These are phyloP conservation scores for Bipolaris oryzae DNA, from an alignment of 2,329 filamentous ascomycete genomes.

Conservation along the genomic window DNA sequence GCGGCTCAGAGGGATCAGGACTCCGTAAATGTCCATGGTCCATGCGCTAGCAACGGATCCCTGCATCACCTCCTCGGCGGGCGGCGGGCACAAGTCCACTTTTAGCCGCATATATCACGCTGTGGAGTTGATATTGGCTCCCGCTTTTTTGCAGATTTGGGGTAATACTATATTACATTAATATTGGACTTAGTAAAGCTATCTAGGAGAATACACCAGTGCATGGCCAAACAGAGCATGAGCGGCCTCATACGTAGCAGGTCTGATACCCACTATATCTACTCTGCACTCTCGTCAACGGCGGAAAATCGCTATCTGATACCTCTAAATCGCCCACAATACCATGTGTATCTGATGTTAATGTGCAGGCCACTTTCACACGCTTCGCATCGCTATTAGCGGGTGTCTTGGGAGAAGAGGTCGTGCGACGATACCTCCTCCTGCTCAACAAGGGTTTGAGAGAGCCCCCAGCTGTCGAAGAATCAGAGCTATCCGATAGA, in stretches of 20 bases:
- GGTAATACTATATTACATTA: neutral
- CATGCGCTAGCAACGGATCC: conserved; percentile 9
- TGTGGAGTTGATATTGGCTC: neutral
- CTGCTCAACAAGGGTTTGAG: conserved; percentile 7
- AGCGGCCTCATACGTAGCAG: neutral
- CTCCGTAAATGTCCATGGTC: conserved; percentile 8
- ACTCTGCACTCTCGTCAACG: conserved; percentile 28
- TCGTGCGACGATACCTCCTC: conserved; percentile 8
- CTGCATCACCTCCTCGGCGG: conserved; percentile 7
- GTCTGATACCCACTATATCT: neutral
- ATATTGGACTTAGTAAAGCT: neutral
- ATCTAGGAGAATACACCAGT: neutral
- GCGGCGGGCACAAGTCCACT: conserved; percentile 13
- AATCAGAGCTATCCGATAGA: neutral
- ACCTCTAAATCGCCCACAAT: conserved; percentile 2
- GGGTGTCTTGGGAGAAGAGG: neutral
- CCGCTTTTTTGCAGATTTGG: neutral
- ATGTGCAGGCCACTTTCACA: neutral
- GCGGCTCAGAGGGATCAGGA: conserved; percentile 1
- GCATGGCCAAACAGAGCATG: neutral
- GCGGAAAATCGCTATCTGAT: conserved; percentile 16
- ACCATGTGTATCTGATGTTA: conserved; percentile 7
- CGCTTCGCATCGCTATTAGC: neutral
- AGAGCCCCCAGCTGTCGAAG: conserved; percentile 3
- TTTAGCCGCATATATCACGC: conserved; percentile 14